Base-by-base conservation (phyloP, 2,329 filamentous ascomycete genomes). In the Aspergillus tanneri region DNA sequence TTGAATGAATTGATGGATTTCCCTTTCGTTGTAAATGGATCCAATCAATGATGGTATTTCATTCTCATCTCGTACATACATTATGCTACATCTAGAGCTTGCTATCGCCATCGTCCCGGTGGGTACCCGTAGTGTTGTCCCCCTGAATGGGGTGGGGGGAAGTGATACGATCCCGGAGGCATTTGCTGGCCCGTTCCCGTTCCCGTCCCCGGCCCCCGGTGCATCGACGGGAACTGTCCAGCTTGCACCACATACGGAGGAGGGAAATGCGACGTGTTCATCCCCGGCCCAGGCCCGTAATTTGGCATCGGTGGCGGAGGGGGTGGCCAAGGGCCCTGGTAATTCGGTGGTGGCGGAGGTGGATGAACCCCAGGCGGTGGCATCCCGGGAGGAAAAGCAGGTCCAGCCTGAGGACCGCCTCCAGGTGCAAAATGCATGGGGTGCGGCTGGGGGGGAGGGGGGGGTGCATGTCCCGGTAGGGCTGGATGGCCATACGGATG, bases 311-410 rank as follows among this genome's bases (percentile, higher is more conserved):
- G 60, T 32, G 63, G 64, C 36, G 66, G 66, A 39, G 67, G 67
- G 22, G 61, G 63, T 12, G 67, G 68, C 68, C 69, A 72, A 9
- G 58, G 43, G 11, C 67, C 67, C 23, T 65, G 59, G 40, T 68
- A 70, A 46, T 63, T 64, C 24, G 63, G 60, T 12, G 63, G 64
- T 40, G 66, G 61, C 35, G 63, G 65, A 23, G 65, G 66, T 19
- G 62, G 54, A 25, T 54, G 46, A n/a, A 40, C 47, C 4, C 40
- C 34, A 49, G 16, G 30, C 22, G 52, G 51, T 27, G 47, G 55
- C 35, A 50, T 39, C 16, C 43, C 50, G 11, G 22, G 53, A 42
- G 18, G 28, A 10, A 42, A 18, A n/a, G 46, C 34, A 22, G 42
- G 42, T 18, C 42, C 32, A 21, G 19, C 37, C 14, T 23, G 36